phyloP scores from a whole-genome alignment of 331 rosid species.

The Cydonia oblonga region DNA sequence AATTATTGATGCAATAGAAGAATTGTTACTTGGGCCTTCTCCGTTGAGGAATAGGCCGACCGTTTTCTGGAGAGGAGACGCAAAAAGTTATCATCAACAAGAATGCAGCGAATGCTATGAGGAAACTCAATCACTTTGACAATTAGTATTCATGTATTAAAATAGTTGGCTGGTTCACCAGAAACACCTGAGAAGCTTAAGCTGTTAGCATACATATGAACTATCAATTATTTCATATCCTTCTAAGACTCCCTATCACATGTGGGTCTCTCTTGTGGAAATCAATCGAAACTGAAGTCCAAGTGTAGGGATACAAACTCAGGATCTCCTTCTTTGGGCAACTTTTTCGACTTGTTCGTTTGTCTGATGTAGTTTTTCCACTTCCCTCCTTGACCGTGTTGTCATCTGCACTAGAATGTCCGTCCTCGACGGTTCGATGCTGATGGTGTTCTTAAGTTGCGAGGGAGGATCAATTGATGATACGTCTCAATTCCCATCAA shows the following conservation, averaged over 20 bases:
- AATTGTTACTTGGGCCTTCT: no score
- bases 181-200: neutral
- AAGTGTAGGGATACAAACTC: neutral
- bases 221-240: neutral
- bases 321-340: neutral
- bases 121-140: neutral
- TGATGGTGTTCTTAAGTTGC: no score
- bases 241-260: neutral
- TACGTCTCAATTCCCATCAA: no score
- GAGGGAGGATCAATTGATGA: neutral
- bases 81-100: neutral
- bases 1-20: no score
- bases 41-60: slow-evolving; percentile 35
- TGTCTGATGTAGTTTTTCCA: neutral
- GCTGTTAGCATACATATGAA: neutral
- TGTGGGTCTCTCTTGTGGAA: neutral
- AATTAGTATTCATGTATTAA: neutral
- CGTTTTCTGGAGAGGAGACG: slow-evolving; percentile 25
- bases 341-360: no score
- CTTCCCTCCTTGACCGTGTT: neutral
- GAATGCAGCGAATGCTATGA: neutral
- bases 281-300: neutral
- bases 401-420: neutral
- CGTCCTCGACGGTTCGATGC: neutral
- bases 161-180: neutral